phyloP scores from a whole-genome alignment of 2,329 filamentous ascomycete genomes.

The Ciborinia camelliae region DNA sequence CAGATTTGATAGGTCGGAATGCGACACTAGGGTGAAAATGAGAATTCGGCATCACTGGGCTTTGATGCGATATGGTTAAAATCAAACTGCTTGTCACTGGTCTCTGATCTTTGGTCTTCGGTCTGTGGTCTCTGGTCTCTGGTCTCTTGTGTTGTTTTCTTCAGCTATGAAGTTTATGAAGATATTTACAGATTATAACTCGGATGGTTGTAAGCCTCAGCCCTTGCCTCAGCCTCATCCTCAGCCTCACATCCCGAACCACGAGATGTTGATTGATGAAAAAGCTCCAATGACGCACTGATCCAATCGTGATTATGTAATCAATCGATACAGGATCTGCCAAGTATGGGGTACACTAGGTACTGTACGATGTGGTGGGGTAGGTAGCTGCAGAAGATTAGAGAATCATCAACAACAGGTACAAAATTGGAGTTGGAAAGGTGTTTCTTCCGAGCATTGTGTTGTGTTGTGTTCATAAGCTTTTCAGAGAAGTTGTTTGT shows the following conservation, averaged over 20 bases:
- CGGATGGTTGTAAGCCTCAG: background rate
- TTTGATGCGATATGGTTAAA: background rate
- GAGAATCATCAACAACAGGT: background rate
- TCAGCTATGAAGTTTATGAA: no score
- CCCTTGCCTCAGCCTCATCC: background rate
- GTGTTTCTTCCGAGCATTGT: no score
- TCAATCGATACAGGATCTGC: background rate
- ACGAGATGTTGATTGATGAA: no score
- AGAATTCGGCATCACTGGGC: slow-evolving; percentile 11
- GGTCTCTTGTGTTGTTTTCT: background rate
- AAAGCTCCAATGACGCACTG: background rate
- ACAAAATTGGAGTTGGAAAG: background rate
- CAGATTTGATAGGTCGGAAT: slow-evolving; percentile 26
- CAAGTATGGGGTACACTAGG: slow-evolving; percentile 1
- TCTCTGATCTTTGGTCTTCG: background rate
- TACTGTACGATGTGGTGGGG: background rate
- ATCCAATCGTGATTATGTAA: slow-evolving; percentile 2
- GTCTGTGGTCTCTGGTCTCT: background rate
- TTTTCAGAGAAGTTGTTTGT: background rate
- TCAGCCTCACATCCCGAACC: no score
- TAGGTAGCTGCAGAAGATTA: slow-evolving; percentile 3
- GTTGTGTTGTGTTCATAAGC: background rate
- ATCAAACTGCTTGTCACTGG: background rate
- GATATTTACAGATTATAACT: background rate
- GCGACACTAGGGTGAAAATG: slow-evolving; percentile 11